Evolutionary conservation across 176 grass and related monocot species (phyloP), one percentile per base, ranked within the genome.

Genomic region (Avena eriantha): DNA sequence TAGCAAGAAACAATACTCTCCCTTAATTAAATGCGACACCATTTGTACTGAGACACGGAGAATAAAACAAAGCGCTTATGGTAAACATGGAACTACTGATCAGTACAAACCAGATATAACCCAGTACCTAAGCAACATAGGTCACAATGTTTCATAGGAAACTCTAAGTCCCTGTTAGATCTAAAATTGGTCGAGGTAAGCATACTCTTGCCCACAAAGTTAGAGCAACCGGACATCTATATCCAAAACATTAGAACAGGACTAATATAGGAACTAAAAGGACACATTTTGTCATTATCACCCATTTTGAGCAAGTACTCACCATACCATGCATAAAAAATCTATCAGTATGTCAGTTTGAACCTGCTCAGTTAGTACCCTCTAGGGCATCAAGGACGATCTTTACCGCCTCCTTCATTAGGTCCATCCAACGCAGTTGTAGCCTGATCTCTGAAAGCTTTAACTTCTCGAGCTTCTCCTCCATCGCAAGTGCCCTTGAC

Each of bases 361-460:
- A 81, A 78, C 72, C 34, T 83, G 22, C 19, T 80, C 83, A 79
- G 10, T 90, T 83, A 68, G 84, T 67, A 85, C 67, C 79, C 35
- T 86, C 80, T 19, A 95, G 50, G 12, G 77, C 86, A 82, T 92
- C 86, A 69, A 90, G 77, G 66, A 95, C 87, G 80, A 92, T 83
- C 90, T 82, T 93, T 36, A 95, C 81, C 12, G 91, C 89, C 15
- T 95, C 90, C 84, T 93, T 93, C 88, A 91, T 91, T 68, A 95
- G 84, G 73, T 95, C 89, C 81, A 91, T 91, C 60, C 91, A 17
- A 8, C 61, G 81, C 81, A 95, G 78, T 58, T 95, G 91, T 51
- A 85, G 91, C 59, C 70, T 93, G 55, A 93, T 91, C 84, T 91
- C 86, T 21, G 48, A 74, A 59, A 85, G 33, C 79, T 73, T 89